phyloP scores from a whole-genome alignment of 495 filamentous ascomycete genomes.

The Patellaria atrata region DNA sequence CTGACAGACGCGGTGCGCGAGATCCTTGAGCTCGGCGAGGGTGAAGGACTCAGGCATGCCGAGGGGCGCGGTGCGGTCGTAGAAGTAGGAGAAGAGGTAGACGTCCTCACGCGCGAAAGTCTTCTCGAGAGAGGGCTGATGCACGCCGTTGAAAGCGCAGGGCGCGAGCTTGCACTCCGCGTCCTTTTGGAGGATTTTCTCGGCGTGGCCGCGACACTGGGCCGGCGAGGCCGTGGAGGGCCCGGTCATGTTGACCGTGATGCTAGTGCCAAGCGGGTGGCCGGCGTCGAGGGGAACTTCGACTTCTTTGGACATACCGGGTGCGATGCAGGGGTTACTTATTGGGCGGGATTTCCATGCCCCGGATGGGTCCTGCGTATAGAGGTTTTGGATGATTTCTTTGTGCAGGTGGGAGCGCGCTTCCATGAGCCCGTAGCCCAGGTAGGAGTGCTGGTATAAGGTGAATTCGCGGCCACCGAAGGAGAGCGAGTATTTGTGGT shows the following conservation, averaged over 20 bases:
- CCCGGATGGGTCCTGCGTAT: constrained; percentile 28
- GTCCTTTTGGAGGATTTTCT: constrained; percentile 83
- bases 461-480: constrained; percentile 84
- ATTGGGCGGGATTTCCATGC: constrained; percentile 51
- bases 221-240: constrained; percentile 54
- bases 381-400: constrained; percentile 45
- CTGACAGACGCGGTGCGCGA: constrained; percentile 69
- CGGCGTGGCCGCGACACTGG: constrained; percentile 78
- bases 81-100: constrained; percentile 96
- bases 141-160: constrained; percentile 93
- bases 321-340: constrained; percentile 76
- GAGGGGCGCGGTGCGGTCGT: constrained; percentile 76
- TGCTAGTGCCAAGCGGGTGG: constrained; percentile 43
- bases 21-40: constrained; percentile 67
- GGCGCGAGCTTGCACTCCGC: constrained; percentile 66
- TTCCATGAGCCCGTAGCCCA: constrained; percentile 92
- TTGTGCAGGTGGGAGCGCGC: constrained; percentile 77
- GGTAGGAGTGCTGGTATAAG: constrained; percentile 97
- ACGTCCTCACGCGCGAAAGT: constrained; percentile 87
- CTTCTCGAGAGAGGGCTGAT: constrained; percentile 84
- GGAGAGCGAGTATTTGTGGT: constrained; percentile 87
- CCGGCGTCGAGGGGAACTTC: constrained; percentile 47
- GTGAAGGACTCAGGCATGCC: constrained; percentile 96
- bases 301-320: constrained; percentile 56
- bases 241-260: constrained; percentile 80